Conservation (phyloP, 768 basidiomycete genomes). For the Tricholoma flavovirens region DNA sequence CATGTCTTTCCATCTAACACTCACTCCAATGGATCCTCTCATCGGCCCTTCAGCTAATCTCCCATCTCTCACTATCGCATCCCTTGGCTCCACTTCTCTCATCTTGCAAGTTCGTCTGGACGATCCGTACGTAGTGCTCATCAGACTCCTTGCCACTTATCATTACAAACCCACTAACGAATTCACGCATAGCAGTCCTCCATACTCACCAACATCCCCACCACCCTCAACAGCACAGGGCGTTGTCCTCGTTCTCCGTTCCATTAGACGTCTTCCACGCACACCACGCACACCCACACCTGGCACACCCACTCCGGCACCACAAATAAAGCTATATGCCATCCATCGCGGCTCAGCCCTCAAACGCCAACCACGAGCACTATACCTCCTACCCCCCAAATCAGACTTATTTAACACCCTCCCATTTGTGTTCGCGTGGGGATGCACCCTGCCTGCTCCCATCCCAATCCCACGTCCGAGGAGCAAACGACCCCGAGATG, state of each 20-base stretch:
- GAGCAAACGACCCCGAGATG: neutral
- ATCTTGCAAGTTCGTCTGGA: neutral
- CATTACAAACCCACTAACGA: neutral
- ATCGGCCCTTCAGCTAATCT: neutral
- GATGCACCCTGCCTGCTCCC: neutral
- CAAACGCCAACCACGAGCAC: neutral
- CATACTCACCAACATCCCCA: neutral
- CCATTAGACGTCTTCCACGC: neutral
- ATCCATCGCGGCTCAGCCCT: neutral
- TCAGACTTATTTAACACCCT: neutral
- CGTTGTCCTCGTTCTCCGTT: neutral
- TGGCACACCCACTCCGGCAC: neutral
- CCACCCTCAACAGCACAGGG: neutral
- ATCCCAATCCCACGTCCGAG: neutral
- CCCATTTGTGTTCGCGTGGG: neutral
- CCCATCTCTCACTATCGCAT: neutral
- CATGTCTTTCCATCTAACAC: neutral
- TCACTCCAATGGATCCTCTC: neutral
- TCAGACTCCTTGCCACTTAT: too few species aligned
- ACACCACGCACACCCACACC: neutral
- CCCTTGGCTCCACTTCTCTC: neutral
- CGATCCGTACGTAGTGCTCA: neutral
- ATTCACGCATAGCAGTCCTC: neutral
- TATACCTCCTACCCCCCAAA: neutral
- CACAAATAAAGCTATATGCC: neutral